Evolutionary conservation across 192 early-diverging fungal species (phyloP).

Genomic region (Geosiphon pyriformis): DNA sequence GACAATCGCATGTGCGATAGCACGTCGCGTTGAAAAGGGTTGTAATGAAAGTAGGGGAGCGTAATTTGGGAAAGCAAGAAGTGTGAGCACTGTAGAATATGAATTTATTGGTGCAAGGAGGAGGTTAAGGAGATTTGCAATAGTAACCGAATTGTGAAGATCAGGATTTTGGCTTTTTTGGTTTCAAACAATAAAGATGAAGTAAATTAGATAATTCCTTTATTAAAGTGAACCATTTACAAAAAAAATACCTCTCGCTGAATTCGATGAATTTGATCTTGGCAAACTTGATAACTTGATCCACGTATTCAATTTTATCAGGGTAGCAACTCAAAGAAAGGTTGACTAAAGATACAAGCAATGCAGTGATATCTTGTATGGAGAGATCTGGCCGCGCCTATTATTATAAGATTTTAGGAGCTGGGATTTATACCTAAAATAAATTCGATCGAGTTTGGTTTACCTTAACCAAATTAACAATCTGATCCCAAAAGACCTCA

Average conservation of each 20-base stretch:
- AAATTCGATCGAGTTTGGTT: too few relatives aligned
- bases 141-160: conserved; percentile 61
- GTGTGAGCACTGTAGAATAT: conserved; percentile 60
- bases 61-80: conserved; percentile 74
- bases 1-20: conserved; percentile 75
- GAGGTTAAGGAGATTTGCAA: conserved; percentile 72
- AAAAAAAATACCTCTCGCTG: conserved; percentile 32
- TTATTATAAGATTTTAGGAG: not conserved
- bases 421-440: too few relatives aligned
- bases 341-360: conserved; percentile 83
- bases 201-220: too few relatives aligned
- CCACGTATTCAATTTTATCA: conserved; percentile 77
- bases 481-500: conserved; percentile 96
- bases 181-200: not conserved
- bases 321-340: conserved; percentile 93
- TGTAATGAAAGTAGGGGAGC: conserved; percentile 79
- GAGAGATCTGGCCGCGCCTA: conserved; percentile 87
- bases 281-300: conserved; percentile 88
- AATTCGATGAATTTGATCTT: conserved; percentile 68
- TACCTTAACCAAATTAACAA: conserved; percentile 86
- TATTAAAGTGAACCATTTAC: too few relatives aligned
- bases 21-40: conserved; percentile 73
- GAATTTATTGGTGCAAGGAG: conserved; percentile 78
- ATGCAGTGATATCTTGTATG: conserved; percentile 86
- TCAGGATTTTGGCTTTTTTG: conserved; percentile 48